Base-by-base conservation (phyloP, 225 moss, liverwort and hornwort genomes). In the Pleurozium schreberi region DNA sequence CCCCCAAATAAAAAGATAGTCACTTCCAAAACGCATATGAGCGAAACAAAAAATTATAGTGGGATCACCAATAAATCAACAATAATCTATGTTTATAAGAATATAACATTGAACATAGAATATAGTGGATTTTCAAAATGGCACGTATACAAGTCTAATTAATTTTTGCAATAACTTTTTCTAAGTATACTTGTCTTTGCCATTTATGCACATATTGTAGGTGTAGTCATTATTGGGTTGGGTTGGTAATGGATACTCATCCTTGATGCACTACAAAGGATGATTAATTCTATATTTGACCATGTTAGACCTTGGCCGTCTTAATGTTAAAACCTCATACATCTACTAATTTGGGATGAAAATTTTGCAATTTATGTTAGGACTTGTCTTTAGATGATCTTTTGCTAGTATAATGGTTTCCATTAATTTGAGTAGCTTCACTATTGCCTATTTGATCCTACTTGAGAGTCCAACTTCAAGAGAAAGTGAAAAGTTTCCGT, bases 1-100 rank as follows among this genome's bases (percentile, higher is more conserved):
- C 40, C 0, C 0, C 4, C 13, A n/a, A 69, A 40, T 13, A 2
- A 2, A 69, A 12, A 40, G 2, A 23, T 14, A 4, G 4, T 40
- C 14, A 40, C 23, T 69, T 69, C 4, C 0, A 0, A 40, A 69
- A 14, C 26, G 26, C 25, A 70, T n/a, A 5, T 70, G 14, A 70
- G 2, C 26, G 12, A 23, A 25, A 26, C 9, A 70, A 42, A 70
- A 42, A 25, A 26, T 12, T 42, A 13, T 42, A 8, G 8, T 66
- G 11, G 68, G 7, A 1, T 26, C 3, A 70, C 14, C 5, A 42
- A 40, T 69, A 40, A 69, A 40, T 69, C 40, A 40, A 40, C 23
- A 1, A 22, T 6, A 67, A 20, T 67, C 20, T 3, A 66, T 66
- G 3, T 66, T 36, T 18, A 36, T 36, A 18, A 18, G 18, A 33